phyloP scores from a whole-genome alignment of 768 basidiomycete species.

The Mycena polygramma region DNA sequence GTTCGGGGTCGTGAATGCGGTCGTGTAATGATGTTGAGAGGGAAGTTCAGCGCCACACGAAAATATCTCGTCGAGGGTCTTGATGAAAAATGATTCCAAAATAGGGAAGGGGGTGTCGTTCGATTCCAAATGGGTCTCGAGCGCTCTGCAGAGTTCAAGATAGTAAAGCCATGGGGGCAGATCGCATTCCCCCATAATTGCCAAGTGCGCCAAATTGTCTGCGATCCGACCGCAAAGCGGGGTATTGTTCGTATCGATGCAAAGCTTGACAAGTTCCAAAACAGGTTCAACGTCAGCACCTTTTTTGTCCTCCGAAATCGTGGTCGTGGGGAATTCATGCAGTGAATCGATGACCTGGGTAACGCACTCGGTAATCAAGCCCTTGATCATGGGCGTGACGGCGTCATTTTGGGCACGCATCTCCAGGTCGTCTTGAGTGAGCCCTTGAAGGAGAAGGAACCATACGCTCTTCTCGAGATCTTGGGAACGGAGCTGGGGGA shows the following conservation, averaged over 20 bases:
- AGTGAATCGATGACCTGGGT: background rate
- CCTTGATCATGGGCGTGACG: background rate
- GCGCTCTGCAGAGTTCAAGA: background rate
- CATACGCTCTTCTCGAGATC: background rate
- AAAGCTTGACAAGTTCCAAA: background rate
- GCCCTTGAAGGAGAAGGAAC: background rate
- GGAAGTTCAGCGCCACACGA: no score
- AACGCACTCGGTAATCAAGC: conserved; percentile 1
- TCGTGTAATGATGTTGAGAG: no score
- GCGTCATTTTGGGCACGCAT: background rate
- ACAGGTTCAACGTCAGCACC: background rate
- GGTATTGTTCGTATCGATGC: background rate
- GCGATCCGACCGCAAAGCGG: background rate
- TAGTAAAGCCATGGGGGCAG: background rate
- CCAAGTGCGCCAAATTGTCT: background rate
- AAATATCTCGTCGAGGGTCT: background rate
- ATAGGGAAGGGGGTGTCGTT: background rate
- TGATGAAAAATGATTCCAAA: background rate
- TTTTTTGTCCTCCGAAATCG: background rate
- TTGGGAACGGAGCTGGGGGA: conserved; percentile 2
- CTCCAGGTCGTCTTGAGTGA: no score
- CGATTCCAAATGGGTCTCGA: background rate
- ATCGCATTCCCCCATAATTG: background rate
- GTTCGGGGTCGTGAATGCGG: no score
- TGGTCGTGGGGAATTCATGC: background rate